Evolutionary conservation across 768 basidiomycete genomes (phyloP).

Genomic region (Boletus rubroflammeus): DNA sequence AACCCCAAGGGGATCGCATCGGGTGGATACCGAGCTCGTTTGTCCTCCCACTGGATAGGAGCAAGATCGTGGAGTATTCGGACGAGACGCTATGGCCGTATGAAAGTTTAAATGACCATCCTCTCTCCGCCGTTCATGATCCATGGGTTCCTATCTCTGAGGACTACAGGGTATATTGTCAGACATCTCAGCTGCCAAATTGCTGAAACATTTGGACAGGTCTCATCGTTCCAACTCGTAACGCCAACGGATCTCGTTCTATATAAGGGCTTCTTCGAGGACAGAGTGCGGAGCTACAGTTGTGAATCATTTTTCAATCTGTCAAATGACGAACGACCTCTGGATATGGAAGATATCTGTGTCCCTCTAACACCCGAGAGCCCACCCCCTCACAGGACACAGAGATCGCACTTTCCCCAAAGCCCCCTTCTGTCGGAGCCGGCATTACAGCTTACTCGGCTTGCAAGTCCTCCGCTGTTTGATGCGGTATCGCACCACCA

Average conservation of each 20-base stretch:
- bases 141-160: conserved; percentile 20
- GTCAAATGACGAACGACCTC: conserved; percentile 7
- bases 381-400: conserved; percentile 17
- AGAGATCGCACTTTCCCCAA: not conserved
- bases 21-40: conserved; percentile 80
- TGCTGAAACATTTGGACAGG: conserved; percentile 14
- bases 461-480: not conserved
- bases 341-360: not conserved
- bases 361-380: conserved; percentile 32
- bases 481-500: conserved; percentile 17
- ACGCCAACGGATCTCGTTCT: conserved; percentile 19
- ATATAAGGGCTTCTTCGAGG: conserved; percentile 5
- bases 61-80: conserved; percentile 39
- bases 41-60: conserved; percentile 46
- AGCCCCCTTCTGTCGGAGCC: not conserved
- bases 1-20: conserved; percentile 45
- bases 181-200: not conserved
- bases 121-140: conserved; percentile 16
- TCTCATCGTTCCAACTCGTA: conserved; percentile 12
- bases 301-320: conserved; percentile 7
- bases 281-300: not conserved
- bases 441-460: not conserved
- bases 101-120: conserved; percentile 1
- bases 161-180: conserved; percentile 14
- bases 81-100: conserved; percentile 42